phyloP scores from a whole-genome alignment of 352 stramenopile species.

The Phytophthora europaea region DNA sequence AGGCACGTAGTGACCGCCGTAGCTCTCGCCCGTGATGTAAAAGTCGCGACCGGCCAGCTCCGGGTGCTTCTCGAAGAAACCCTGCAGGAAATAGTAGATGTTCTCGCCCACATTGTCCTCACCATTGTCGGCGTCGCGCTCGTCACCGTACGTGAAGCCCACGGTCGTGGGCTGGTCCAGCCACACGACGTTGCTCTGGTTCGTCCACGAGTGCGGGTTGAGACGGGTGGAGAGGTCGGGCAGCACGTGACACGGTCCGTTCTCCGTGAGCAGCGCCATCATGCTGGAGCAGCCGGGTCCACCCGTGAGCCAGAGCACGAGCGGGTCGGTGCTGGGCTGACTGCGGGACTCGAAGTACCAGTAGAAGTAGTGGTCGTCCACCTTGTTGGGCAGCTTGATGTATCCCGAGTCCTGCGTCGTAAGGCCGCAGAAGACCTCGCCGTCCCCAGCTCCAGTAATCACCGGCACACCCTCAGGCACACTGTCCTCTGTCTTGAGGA shows the following conservation, averaged over 20 bases:
- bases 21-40: slow-evolving; percentile 81
- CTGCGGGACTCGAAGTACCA: slow-evolving; percentile 77
- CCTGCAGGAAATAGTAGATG: slow-evolving; percentile 77
- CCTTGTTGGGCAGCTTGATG: slow-evolving; percentile 71
- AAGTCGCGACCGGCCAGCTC: slow-evolving; percentile 64
- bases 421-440: slow-evolving; percentile 59
- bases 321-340: slow-evolving; percentile 54
- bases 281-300: slow-evolving; percentile 71
- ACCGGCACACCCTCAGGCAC: slow-evolving; percentile 23
- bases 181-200: slow-evolving; percentile 74
- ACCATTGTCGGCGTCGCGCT: slow-evolving; percentile 47
- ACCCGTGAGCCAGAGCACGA: slow-evolving; percentile 75
- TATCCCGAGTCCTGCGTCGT: slow-evolving; percentile 69
- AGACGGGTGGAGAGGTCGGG: slow-evolving; percentile 54
- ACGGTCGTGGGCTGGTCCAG: slow-evolving; percentile 73
- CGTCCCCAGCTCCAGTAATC: neutral
- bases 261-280: slow-evolving; percentile 71
- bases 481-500: slow-evolving; percentile 9
- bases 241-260: slow-evolving; percentile 68
- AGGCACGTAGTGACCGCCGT: slow-evolving; percentile 75
- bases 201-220: slow-evolving; percentile 75
- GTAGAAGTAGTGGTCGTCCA: slow-evolving; percentile 82
- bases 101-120: slow-evolving; percentile 72
- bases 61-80: slow-evolving; percentile 70
- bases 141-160: slow-evolving; percentile 61